Evolutionary conservation across 352 stramenopile species (phyloP), one percentile per base, ranked within the genome.

Genomic region (Halophytophthora batemanensis): DNA sequence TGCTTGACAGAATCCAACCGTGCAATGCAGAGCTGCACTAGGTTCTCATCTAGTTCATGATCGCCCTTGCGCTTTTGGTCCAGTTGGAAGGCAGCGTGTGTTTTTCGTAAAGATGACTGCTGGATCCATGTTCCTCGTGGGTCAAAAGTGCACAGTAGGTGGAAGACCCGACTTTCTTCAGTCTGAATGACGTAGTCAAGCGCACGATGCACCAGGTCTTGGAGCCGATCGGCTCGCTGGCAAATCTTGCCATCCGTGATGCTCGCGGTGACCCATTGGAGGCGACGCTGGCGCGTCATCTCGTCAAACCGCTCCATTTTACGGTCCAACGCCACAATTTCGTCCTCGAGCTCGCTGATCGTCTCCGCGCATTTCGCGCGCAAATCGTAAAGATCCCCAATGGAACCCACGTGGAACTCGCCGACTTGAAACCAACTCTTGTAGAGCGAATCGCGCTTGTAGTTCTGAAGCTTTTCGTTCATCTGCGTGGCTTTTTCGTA

Each of bases 1-100:
- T 77, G 68, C 33, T 70, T 77, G 55, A 74, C 72, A 45, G 53
- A 48, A 42, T 77, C 61, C 18, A 77, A 41, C 11, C 68, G 50
- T 10, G 68, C 60, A n/a, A 77, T 74, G 1, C 60, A 66, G 15
- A 77, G 50, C 42, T 74, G 61, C 2, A 77, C 54, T 4, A 77
- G 49, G 2, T 31, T 52, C 44, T 69, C 56, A 48, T 77, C 53
- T 1, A 71, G 34, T 15, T 12, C 18, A 8, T 47, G 47, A 25
- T 44, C 52, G 71, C 22, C 4, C 14, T 21, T 17, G n/a, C n/a
- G 1, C 38, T 31, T n/a, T 53, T 50, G 7, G 74, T 36, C 64
- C 68, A 77, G n/a, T 55, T 34, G 8, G 2, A 49, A 50, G 1
- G 8, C 8, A 8, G 25, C 25, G 8, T 31, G 25, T 8, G 25